These are phyloP conservation scores for Pseudonitzschia pungens DNA, from an alignment of 108 stramenopile species.

Conservation along the genomic window DNA sequence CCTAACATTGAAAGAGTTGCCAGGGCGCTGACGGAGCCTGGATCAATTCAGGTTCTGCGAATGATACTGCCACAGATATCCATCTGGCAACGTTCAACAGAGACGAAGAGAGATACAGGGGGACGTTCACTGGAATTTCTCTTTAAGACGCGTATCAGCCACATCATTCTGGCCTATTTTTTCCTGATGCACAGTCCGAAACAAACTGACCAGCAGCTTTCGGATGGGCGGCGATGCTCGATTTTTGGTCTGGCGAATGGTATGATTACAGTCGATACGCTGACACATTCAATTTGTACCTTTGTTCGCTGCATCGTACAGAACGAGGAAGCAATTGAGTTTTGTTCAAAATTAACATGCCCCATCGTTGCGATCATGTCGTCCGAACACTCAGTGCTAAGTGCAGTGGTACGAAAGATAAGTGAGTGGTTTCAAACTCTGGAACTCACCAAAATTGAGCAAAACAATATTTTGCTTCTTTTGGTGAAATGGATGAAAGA, in stretches of 20 bases:
- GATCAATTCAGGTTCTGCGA: conserved; percentile 14
- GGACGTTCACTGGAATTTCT: conserved; percentile 3
- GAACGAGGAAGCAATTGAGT: neutral
- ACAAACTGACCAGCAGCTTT: neutral
- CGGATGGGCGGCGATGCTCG: neutral
- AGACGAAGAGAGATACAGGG: neutral
- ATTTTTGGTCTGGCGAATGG: neutral
- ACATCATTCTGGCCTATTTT: conserved; percentile 5
- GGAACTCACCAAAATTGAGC: conserved; percentile 1
- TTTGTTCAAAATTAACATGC: neutral
- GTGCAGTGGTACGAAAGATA: neutral
- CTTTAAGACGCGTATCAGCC: neutral
- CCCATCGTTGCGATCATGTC: conserved; percentile 13
- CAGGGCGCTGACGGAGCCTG: conserved; percentile 14
- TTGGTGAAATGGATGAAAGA: conserved; percentile 6
- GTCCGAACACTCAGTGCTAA: neutral
- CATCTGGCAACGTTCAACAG: neutral
- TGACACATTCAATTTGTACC: neutral
- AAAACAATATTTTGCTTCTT: conserved; percentile 7
- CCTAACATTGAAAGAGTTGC: conserved; percentile 2
- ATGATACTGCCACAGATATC: conserved; percentile 22
- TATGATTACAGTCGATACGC: neutral
- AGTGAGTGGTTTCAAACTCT: neutral
- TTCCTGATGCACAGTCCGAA: neutral
- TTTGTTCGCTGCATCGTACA: neutral